Evolutionary conservation across 306 rosid species (phyloP).

Genomic region (Astragalus membranaceus): DNA sequence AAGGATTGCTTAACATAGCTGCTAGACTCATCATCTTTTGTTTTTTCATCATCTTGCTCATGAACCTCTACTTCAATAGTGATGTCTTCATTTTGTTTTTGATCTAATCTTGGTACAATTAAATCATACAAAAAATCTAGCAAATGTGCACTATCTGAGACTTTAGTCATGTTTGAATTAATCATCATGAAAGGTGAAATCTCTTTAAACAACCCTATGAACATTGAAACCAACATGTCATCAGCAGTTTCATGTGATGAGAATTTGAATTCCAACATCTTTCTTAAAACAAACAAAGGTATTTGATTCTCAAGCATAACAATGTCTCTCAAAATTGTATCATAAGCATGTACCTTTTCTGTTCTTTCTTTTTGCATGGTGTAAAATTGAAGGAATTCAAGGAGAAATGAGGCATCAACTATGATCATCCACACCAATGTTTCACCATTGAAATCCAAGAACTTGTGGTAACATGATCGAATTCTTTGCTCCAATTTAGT

Average conservation of each 20-base stretch:
- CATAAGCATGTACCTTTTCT: conserved; percentile 22
- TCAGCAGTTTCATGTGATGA: conserved; percentile 37
- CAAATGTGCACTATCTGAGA: conserved; percentile 51
- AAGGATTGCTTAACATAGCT: conserved; percentile 28
- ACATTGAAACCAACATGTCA: conserved; percentile 42
- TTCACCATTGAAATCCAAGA: conserved; percentile 58
- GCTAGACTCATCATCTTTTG: background rate
- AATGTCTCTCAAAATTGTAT: conserved; percentile 64
- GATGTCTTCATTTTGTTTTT: background rate
- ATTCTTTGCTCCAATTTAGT: conserved; percentile 37
- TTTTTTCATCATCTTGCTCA: conserved; percentile 20
- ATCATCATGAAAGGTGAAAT: conserved; percentile 58
- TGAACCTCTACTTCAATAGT: conserved; percentile 17
- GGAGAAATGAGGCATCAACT: conserved; percentile 64
- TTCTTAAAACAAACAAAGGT: conserved; percentile 60
- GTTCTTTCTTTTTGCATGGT: conserved; percentile 34
- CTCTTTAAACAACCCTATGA: conserved; percentile 47
- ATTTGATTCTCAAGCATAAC: conserved; percentile 81
- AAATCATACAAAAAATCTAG: conserved; percentile 52
- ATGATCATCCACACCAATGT: conserved; percentile 76
- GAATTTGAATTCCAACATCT: conserved; percentile 43
- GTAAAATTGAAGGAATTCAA: conserved; percentile 55
- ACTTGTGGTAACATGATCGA: conserved; percentile 66
- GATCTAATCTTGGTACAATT: conserved; percentile 42
- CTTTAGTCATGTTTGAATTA: conserved; percentile 25